phyloP scores from a whole-genome alignment of 2,329 filamentous ascomycete genomes.

The Trichoderma semiorbis region DNA sequence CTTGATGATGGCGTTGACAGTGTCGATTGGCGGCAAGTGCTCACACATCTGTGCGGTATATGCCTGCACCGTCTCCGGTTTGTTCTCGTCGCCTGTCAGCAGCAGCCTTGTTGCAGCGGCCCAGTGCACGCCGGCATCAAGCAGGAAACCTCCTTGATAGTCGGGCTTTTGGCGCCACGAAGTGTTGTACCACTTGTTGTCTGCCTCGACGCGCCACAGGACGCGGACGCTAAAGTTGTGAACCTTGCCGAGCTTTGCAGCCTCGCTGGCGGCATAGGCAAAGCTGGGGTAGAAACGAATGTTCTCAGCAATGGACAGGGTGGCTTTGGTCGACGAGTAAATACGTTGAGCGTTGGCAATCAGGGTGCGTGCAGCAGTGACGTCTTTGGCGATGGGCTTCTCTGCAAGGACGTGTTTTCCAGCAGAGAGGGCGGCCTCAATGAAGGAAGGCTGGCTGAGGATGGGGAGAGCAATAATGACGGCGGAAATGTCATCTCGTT shows the following conservation, averaged over 20 bases:
- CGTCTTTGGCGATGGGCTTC: conserved; percentile 64
- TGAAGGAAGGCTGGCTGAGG: conserved; percentile 53
- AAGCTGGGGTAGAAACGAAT: conserved; percentile 61
- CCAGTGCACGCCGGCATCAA: conserved; percentile 74
- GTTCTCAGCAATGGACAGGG: conserved; percentile 68
- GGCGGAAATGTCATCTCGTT: conserved; percentile 50
- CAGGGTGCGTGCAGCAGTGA: conserved; percentile 42
- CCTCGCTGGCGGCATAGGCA: conserved; percentile 47
- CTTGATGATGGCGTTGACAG: conserved; percentile 56
- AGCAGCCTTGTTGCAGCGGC: conserved; percentile 61
- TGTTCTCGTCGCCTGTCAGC: conserved; percentile 43
- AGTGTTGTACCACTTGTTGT: conserved; percentile 49
- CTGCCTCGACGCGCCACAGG: conserved; percentile 34
- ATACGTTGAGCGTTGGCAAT: conserved; percentile 35
- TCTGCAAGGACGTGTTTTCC: conserved; percentile 69
- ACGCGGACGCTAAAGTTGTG: conserved; percentile 47
- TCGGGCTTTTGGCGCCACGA: conserved; percentile 64
- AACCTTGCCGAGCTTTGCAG: conserved; percentile 29
- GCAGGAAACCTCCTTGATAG: conserved; percentile 72
- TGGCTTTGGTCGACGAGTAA: conserved; percentile 29
- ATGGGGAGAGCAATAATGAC: conserved; percentile 64
- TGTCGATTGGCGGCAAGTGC: conserved; percentile 64
- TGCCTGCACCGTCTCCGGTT: conserved; percentile 46
- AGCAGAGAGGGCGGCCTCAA: conserved; percentile 56
- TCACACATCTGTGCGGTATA: conserved; percentile 52